phyloP scores from a whole-genome alignment of 2,329 filamentous ascomycete species.

The Biscogniauxia marginata region DNA sequence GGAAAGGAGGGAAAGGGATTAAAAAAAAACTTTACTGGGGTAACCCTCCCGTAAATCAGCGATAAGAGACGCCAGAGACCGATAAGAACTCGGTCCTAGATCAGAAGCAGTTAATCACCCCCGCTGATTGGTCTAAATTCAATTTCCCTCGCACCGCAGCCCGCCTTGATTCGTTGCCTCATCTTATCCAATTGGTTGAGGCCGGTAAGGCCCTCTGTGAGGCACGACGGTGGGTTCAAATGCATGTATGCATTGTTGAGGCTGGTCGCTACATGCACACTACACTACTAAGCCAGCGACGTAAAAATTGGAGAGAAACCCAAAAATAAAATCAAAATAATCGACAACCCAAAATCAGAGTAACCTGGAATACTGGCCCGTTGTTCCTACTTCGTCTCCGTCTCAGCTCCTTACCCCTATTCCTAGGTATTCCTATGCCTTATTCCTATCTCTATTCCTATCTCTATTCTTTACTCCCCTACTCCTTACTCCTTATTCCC shows the following conservation, averaged over 20 bases:
- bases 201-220: constrained; percentile 19
- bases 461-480: no score
- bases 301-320: neutral
- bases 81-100: neutral
- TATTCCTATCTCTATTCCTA: no score
- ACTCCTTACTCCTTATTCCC: no score
- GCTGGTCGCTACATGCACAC: neutral
- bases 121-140: constrained; percentile 12
- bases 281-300: no score
- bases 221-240: constrained; percentile 2
- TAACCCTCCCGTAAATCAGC: no score
- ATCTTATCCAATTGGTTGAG: constrained; percentile 18
- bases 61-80: neutral
- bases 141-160: constrained; percentile 6
- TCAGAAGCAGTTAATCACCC: constrained; percentile 7
- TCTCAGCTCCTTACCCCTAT: no score
- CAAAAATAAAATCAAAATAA: no score
- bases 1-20: neutral
- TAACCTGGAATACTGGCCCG: no score
- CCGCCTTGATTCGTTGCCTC: constrained; percentile 23
- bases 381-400: no score
- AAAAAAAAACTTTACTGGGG: no score
- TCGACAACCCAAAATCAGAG: no score
- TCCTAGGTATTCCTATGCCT: no score
- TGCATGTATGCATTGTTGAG: neutral